Evolutionary conservation across 116 monocot genomes (phyloP), one percentile per base, ranked within the genome.

Genomic region (Posidonia oceanica): DNA sequence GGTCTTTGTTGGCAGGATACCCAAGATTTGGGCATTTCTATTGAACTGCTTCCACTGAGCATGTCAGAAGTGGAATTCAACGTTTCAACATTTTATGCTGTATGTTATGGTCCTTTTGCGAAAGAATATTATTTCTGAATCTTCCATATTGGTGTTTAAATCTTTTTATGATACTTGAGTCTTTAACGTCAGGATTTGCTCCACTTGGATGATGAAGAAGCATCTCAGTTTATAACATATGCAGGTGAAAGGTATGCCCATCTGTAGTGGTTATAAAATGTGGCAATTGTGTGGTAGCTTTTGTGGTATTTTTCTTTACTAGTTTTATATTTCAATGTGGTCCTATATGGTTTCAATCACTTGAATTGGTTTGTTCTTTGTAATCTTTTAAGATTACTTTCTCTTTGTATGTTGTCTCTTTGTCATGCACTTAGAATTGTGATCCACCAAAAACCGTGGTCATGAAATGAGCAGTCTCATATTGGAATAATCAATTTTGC

Each of bases 31-130:
- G 97, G 90, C 74, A 83, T 97, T 59, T 85, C 80, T 14, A 83
- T 97, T 62, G 97, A 97, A 53, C 85, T 97, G 82, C 89, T 97
- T 82, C 97, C 97, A 36, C 60, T 97, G 73, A 85, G 87, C 52
- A 75, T 69, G 54, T 70, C 85, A 4, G 78, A 90, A 77, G 90
- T 79, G 40, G 74, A 82, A 69, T 97, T 92, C 67, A 75, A 89
- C 69, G 76, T 89, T 14, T 89, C 97, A 29, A 74, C 61, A 15
- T 84, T 97, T 67, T 92, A 97, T 87, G 81, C 83, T 41, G 93
- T 93, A 88, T 70, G 80, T 73, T 60, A 11, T 56, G 8, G 7
- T 39, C 4, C 23, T 67, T 51, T 7, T 7, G 37, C 7, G 48
- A 4, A 48, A 39, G 36, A 39, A 39, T 21, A 68, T 68, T 5